Evolutionary conservation across 1,284 basidiomycete genomes (phyloP).

Genomic region (Ceratobasidium sp.): DNA sequence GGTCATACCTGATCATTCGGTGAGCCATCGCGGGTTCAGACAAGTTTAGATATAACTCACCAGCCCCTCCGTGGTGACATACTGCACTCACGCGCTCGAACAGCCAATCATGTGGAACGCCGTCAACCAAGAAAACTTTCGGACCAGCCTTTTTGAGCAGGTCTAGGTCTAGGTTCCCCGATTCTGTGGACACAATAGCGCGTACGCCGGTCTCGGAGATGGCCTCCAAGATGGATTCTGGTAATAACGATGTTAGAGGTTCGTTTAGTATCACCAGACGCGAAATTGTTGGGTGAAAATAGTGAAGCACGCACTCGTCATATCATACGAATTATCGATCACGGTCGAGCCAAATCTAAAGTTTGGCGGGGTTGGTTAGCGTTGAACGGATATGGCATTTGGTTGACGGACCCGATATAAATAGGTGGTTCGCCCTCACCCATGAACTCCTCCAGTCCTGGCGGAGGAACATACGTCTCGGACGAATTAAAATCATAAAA

Average conservation of each 20-base stretch:
- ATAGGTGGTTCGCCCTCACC: constrained; percentile 66
- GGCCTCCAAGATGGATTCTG: constrained; percentile 66
- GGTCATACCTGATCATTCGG: constrained; percentile 58
- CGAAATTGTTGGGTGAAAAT: not conserved
- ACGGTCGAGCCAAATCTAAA: constrained; percentile 73
- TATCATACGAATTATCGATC: constrained; percentile 69
- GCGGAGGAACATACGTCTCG: constrained; percentile 63
- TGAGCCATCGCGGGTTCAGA: not conserved
- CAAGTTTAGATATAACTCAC: not conserved
- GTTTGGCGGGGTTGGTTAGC: not conserved
- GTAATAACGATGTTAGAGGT: constrained; percentile 49
- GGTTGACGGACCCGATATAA: constrained; percentile 66
- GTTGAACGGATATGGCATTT: constrained; percentile 50
- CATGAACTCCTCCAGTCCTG: constrained; percentile 65
- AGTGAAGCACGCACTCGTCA: constrained; percentile 60
- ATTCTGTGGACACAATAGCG: constrained; percentile 72
- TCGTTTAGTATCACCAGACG: too few relatives aligned
- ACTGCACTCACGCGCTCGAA: constrained; percentile 74
- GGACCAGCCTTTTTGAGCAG: constrained; percentile 61
- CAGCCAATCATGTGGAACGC: constrained; percentile 79
- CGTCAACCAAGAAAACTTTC: constrained; percentile 72
- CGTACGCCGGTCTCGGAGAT: constrained; percentile 67
- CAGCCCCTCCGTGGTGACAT: constrained; percentile 76
- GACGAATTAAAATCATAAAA: constrained; percentile 73
- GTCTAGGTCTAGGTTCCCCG: constrained; percentile 69